These are phyloP conservation scores for Haberlea rhodopensis DNA, from an alignment of 257 asterid genomes.

Conservation along the genomic window DNA sequence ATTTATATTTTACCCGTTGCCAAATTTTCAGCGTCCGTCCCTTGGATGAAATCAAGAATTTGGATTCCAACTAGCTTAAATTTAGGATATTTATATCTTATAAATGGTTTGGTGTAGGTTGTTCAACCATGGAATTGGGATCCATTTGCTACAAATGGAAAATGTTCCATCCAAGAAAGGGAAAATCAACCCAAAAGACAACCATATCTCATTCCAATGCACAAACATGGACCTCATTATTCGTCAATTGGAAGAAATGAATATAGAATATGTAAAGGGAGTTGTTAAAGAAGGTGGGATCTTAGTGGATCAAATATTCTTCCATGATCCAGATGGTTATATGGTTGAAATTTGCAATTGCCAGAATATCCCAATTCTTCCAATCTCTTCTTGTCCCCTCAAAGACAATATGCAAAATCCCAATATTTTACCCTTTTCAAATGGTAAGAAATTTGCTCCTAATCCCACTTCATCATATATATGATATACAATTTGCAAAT, in stretches of 20 bases:
- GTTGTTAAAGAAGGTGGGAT: slow-evolving; percentile 77
- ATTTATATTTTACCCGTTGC: no score
- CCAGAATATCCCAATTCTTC: slow-evolving; percentile 70
- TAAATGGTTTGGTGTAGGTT: slow-evolving; percentile 45
- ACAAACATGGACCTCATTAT: slow-evolving; percentile 55
- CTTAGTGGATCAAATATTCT: slow-evolving; percentile 74
- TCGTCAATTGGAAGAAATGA: slow-evolving; percentile 46
- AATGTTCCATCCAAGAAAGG: slow-evolving; percentile 26
- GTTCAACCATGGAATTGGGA: slow-evolving; percentile 87
- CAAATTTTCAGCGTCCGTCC: no score
- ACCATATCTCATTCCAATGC: slow-evolving; percentile 81
- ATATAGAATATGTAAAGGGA: slow-evolving; percentile 60
- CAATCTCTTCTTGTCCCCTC: slow-evolving; percentile 63
- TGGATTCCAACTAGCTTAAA: no score
- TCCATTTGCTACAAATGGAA: slow-evolving; percentile 64
- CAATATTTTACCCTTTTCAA: slow-evolving; percentile 13
- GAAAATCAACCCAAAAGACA: slow-evolving; percentile 74
- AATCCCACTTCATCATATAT: no score
- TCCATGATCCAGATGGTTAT: slow-evolving; percentile 88
- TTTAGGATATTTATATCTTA: no score
- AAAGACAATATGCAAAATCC: slow-evolving; percentile 32
- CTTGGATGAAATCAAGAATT: no score
- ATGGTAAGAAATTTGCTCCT: slow-evolving; percentile 33
- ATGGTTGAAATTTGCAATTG: slow-evolving; percentile 92
- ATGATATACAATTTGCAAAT: no score